Evolutionary conservation across 495 filamentous ascomycete genomes (phyloP).

Genomic region (Xylaria curta): DNA sequence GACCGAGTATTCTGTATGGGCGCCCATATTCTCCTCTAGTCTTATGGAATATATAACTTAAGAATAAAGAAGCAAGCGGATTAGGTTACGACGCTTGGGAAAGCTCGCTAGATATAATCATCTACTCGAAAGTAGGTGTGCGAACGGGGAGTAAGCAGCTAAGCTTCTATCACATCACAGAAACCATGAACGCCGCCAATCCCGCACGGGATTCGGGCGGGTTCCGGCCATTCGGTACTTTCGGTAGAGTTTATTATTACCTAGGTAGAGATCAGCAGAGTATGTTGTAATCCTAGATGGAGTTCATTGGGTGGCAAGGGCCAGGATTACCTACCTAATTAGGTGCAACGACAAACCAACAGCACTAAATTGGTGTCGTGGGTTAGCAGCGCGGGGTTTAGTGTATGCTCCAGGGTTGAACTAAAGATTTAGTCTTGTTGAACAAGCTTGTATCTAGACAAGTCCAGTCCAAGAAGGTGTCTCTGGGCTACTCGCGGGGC

Average conservation of each 20-base stretch:
- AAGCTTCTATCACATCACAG: neutral
- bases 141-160: neutral
- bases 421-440: neutral
- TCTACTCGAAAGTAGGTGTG: neutral
- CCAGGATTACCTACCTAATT: neutral
- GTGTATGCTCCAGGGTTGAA: neutral
- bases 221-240: neutral
- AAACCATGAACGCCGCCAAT: neutral
- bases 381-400: neutral
- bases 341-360: neutral
- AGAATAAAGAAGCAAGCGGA: neutral
- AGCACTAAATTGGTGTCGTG: neutral
- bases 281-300: neutral
- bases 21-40: neutral
- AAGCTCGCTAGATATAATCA: neutral
- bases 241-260: neutral
- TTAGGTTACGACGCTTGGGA: neutral
- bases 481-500: neutral
- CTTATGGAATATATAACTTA: neutral
- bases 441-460: neutral
- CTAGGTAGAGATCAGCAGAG: neutral
- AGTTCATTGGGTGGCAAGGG: neutral
- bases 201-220: neutral
- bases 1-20: slow-evolving; percentile 33
- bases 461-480: neutral